Base-by-base conservation (phyloP, 2,329 filamentous ascomycete genomes). In the Pyrenochaeta sp. region DNA sequence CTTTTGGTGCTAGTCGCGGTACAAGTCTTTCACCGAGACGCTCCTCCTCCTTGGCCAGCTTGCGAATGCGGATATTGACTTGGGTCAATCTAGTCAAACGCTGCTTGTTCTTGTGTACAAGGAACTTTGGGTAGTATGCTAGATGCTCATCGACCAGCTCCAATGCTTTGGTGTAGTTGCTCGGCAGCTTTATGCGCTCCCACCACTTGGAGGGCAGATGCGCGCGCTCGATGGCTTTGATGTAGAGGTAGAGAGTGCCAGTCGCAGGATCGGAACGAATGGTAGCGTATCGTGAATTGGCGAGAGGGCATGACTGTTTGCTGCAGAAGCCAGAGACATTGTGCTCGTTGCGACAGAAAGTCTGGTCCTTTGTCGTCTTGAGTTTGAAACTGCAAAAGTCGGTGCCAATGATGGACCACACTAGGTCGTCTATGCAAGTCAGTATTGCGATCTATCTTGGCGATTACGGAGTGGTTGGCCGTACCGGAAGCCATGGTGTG, bases 381-480 rank as follows among this genome's bases (percentile, higher is more conserved):
- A 97, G 80, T 71, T 96, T 96, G 80, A 92, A 97, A 37, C 88
- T 87, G 78, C 94, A 97, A 72, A 94, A 95, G 69, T 93, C 89
- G 74, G 94, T 89, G 74, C 96, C 95, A 60, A 96, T 96, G 44
- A 96, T 89, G 72, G 92, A 86, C 94, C 94, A 99, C 54, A 97
- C 87, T 56, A 97, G 95, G 75, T 97, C 93, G 79, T 97, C 93
- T 51, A 32, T 2, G 10, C 10, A 4, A 11, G 30, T 55, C 17
- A 56, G 46, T n/a, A 2, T 6, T 4, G 13, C 5, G 11, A 6
- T 15, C 11, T 14, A 24, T 13, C 10, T 9, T 47, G n/a, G n/a
- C n/a, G n/a, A n/a, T n/a, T n/a, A n/a, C n/a, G n/a, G n/a, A n/a
- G n/a, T n/a, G n/a, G n/a, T n/a, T n/a, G n/a, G n/a, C n/a, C 57